A percentile compares a stretch with the other conserved stretches of the same genome.
phyloP scores from a whole-genome alignment of 106 monocot species.

The Cymbidium sinense region DNA sequence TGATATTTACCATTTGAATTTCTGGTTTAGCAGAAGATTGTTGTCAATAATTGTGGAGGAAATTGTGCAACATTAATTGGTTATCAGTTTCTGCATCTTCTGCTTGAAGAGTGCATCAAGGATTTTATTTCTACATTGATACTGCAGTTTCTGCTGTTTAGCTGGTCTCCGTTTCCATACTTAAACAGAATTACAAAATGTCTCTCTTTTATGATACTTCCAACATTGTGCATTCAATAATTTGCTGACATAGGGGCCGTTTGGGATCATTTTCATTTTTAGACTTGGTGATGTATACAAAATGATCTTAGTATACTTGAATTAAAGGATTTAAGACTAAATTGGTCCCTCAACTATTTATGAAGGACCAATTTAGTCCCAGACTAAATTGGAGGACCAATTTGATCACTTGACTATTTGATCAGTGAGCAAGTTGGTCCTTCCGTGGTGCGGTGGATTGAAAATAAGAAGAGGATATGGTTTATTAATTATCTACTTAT shows the following conservation, averaged over 20 bases:
- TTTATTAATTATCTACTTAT: no score
- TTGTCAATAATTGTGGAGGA: neutral
- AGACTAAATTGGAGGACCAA: no score
- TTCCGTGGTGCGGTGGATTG: no score
- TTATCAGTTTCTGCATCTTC: neutral
- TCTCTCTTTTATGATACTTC: neutral
- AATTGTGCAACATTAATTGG: neutral
- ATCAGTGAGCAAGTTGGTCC: no score
- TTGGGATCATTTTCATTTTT: no score
- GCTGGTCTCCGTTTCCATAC: neutral
- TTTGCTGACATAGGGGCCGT: neutral
- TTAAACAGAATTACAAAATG: neutral
- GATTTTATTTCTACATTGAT: neutral
- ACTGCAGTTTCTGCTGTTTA: neutral
- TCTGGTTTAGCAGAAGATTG: neutral
- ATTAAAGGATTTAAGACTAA: no score
- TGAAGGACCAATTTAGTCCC: no score
- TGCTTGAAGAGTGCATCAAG: neutral
- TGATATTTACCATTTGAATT: neutral
- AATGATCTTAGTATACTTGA: no score
- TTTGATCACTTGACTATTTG: no score
- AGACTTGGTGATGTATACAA: no score
- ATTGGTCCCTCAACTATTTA: no score
- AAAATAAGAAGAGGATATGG: no score
- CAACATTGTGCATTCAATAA: neutral